A percentile compares a stretch with the other conserved stretches of the same genome.
Conservation (phyloP, 2,329 filamentous ascomycete species). For the Fusarium siculi region DNA sequence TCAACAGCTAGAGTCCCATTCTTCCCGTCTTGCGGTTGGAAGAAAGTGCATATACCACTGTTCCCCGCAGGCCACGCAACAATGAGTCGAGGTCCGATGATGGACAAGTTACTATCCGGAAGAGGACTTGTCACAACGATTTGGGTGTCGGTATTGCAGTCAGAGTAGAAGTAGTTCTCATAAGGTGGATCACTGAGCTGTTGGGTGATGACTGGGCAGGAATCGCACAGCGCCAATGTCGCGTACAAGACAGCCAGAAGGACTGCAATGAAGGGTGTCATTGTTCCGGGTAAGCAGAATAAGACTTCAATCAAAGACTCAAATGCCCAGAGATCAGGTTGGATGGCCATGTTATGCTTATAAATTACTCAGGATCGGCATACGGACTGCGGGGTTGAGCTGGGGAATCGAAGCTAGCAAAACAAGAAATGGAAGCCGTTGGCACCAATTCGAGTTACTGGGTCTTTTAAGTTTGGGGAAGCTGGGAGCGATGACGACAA, state of each 20-base stretch:
- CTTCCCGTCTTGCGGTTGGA: conserved; percentile 62
- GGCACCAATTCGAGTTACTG: neutral
- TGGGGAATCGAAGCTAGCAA: neutral
- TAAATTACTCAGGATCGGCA: conserved; percentile 1
- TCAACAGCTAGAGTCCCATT: conserved; percentile 65
- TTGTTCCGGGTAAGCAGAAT: neutral
- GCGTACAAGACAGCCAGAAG: neutral
- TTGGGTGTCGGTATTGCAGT: conserved; percentile 68
- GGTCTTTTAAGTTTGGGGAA: neutral
- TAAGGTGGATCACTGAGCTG: conserved; percentile 67
- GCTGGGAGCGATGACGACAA: conserved; percentile 10
- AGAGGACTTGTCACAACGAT: conserved; percentile 70
- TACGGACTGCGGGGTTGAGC: conserved; percentile 6
- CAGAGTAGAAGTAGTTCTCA: conserved; percentile 73
- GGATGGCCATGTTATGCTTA: neutral
- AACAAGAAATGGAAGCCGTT: conserved; percentile 1
- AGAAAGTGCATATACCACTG: conserved; percentile 68
- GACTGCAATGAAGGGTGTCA: neutral
- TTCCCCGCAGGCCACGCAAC: conserved; percentile 74
- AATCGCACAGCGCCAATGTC: neutral
- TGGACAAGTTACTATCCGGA: conserved; percentile 61
- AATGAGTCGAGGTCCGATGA: conserved; percentile 68
- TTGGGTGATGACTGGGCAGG: conserved; percentile 1
- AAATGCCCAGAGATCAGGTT: neutral
- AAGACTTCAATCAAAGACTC: neutral